A percentile compares a stretch with the other conserved stretches of the same genome.
phyloP scores from a whole-genome alignment of 2,329 filamentous ascomycete genomes.

The Exophiala viscosa region DNA sequence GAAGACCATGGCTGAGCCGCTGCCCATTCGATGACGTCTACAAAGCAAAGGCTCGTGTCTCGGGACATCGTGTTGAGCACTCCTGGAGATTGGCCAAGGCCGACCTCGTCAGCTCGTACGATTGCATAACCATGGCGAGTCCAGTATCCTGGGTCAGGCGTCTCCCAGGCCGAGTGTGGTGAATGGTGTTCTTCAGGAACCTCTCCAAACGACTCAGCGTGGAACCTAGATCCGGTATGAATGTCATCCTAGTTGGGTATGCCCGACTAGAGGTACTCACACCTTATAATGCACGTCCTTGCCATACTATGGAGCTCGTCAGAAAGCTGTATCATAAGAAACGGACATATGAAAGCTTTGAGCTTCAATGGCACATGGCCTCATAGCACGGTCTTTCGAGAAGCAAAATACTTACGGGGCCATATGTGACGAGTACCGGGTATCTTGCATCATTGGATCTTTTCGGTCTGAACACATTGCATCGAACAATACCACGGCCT shows the following conservation, averaged over 20 bases:
- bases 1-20: conserved; percentile 49
- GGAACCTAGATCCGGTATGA: conserved; percentile 35
- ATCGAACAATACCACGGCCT: conserved; percentile 43
- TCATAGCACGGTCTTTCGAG: too few relatives aligned
- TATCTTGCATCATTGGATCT: conserved; percentile 32
- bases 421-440: conserved; percentile 67
- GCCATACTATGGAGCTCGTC: conserved; percentile 47
- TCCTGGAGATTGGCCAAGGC: conserved; percentile 51
- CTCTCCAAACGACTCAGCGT: conserved; percentile 45
- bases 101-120: conserved; percentile 55
- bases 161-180: conserved; percentile 57
- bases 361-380: too few relatives aligned
- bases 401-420: conserved; percentile 40
- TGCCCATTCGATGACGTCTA: conserved; percentile 53
- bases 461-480: conserved; percentile 52
- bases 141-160: conserved; percentile 57
- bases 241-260: neutral
- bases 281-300: conserved; percentile 64
- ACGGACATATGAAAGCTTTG: too few relatives aligned
- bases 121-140: conserved; percentile 53
- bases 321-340: too few relatives aligned
- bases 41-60: conserved; percentile 52
- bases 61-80: conserved; percentile 53
- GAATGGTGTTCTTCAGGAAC: conserved; percentile 55
- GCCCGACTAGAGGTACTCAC: neutral